Conservation (phyloP, 83 land plant species). For the Thuja plicata region DNA sequence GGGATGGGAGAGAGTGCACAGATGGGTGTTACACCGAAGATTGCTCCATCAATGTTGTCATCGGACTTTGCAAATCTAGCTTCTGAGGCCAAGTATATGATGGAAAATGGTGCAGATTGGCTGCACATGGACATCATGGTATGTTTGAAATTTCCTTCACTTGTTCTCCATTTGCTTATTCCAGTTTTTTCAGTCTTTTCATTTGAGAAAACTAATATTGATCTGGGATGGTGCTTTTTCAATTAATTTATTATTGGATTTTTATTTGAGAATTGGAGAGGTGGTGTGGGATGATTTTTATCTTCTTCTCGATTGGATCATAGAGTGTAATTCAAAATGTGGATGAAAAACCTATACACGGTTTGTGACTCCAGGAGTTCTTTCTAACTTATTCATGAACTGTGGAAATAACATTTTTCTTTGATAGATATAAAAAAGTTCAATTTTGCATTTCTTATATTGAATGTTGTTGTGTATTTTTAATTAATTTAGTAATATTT, state of each 20-base stretch:
- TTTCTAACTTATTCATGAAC: too few relatives aligned
- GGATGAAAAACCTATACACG: too few relatives aligned
- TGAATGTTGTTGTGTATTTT: background rate
- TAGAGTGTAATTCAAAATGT: too few relatives aligned
- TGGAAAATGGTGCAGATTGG: constrained; percentile 88
- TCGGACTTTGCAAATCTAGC: constrained; percentile 94
- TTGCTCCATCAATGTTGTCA: constrained; percentile 95
- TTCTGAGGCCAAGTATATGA: constrained; percentile 77
- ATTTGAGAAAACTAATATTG: background rate
- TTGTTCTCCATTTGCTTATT: background rate
- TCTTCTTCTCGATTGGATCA: too few relatives aligned
- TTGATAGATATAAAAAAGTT: background rate
- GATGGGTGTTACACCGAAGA: constrained; percentile 49
- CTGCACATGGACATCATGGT: constrained; percentile 99
- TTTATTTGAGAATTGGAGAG: background rate
- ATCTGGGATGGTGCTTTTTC: background rate
- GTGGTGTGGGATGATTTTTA: background rate
- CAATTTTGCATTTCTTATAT: background rate
- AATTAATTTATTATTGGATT: background rate
- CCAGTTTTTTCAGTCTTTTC: background rate
- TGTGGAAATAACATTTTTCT: too few relatives aligned
- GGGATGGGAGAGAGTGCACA: constrained; percentile 6
- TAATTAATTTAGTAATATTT: background rate
- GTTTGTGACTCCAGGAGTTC: too few relatives aligned
- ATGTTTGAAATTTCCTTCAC: background rate